Percentiles rank a stretch among this genome's conserved stretches.
Evolutionary conservation across 306 rosid genomes (phyloP).

Genomic region (Canavalia ensiformis): DNA sequence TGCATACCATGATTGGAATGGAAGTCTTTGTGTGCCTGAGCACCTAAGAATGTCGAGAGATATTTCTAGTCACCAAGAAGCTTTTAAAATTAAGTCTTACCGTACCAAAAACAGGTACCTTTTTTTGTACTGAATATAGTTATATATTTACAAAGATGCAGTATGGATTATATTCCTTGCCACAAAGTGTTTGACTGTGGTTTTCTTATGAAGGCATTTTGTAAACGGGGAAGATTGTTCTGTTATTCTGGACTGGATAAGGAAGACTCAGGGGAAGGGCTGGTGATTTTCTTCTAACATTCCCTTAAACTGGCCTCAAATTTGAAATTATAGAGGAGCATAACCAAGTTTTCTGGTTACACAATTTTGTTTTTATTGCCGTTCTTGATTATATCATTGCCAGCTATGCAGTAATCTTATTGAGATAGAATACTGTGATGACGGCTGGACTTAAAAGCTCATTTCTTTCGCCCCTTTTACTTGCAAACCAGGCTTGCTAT

Average conservation of each 20-base stretch:
- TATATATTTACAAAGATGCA: slow-evolving; percentile 28
- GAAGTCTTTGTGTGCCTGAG: slow-evolving; percentile 67
- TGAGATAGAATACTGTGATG: slow-evolving; percentile 1
- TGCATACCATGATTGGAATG: slow-evolving; percentile 65
- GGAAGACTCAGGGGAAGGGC: slow-evolving; percentile 53
- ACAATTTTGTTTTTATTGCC: slow-evolving; percentile 39
- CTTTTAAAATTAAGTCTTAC: slow-evolving; percentile 65
- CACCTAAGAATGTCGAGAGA: slow-evolving; percentile 71
- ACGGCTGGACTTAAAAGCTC: slow-evolving; percentile 23
- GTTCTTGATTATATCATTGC: slow-evolving; percentile 12
- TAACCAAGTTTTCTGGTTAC: slow-evolving; percentile 29
- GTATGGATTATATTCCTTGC: slow-evolving; percentile 11
- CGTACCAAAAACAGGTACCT: slow-evolving; percentile 74
- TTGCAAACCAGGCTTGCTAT: background rate
- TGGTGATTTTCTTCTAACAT: slow-evolving; percentile 28
- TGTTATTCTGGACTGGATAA: slow-evolving; percentile 79
- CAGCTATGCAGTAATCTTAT: background rate
- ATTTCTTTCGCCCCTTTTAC: background rate
- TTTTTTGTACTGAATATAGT: slow-evolving; percentile 43
- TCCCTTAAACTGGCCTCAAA: slow-evolving; percentile 38
- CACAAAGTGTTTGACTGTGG: slow-evolving; percentile 24
- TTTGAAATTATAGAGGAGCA: slow-evolving; percentile 29
- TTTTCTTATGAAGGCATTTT: slow-evolving; percentile 68
- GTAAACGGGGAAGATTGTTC: slow-evolving; percentile 76
- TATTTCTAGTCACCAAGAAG: slow-evolving; percentile 60